phyloP scores from a whole-genome alignment of 179 eudicot genomes.

The Spergularia azorica region DNA sequence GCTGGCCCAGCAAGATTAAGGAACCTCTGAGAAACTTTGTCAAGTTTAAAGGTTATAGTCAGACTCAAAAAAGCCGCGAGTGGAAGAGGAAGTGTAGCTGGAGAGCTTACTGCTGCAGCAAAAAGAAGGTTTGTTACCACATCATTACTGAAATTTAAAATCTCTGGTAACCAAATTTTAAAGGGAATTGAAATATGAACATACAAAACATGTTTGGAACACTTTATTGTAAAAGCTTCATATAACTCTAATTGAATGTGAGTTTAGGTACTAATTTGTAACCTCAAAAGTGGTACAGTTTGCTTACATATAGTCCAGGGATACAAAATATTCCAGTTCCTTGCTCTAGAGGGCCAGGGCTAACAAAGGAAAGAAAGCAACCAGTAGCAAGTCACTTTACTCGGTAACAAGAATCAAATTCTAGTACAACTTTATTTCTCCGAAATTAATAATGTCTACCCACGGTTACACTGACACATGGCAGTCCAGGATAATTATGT shows the following conservation, averaged over 20 bases:
- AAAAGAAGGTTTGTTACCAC: slow-evolving; percentile 7
- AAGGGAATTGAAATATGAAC: not conserved
- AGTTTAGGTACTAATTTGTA: too few species aligned
- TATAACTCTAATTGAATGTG: too few species aligned
- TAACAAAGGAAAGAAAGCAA: not conserved
- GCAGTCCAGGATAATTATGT: too few species aligned
- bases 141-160: not conserved
- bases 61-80: slow-evolving; percentile 97
- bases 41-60: slow-evolving; percentile 93
- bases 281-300: not conserved
- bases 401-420: too few species aligned
- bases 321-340: not conserved
- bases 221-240: too few species aligned
- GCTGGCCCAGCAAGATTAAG: slow-evolving; percentile 99
- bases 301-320: not conserved
- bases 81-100: slow-evolving; percentile 91
- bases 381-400: not conserved
- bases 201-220: too few species aligned
- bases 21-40: slow-evolving; percentile 84
- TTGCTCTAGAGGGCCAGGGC: not conserved
- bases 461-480: too few species aligned
- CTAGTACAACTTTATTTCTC: too few species aligned
- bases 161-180: too few species aligned
- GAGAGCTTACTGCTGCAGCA: slow-evolving; percentile 62
- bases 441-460: too few species aligned